phyloP scores from a whole-genome alignment of 225 moss, liverwort and hornwort species.

The Sphagnum contortum region DNA sequence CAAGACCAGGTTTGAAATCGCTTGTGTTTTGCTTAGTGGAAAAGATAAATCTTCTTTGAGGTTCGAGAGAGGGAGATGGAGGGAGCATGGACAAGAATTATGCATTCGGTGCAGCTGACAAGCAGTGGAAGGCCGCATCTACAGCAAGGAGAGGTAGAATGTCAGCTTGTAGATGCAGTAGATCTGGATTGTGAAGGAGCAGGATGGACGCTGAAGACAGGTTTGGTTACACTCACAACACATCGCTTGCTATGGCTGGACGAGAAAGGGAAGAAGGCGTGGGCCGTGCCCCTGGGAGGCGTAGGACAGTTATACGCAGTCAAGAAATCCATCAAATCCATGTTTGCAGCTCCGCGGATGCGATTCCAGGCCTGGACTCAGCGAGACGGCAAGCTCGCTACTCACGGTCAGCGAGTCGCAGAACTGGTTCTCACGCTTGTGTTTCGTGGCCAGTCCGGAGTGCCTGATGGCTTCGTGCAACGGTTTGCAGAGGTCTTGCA shows the following conservation, averaged over 20 bases:
- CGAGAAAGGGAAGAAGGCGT: conserved; percentile 49
- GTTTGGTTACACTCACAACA: conserved; percentile 51
- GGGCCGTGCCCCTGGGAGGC: conserved; percentile 61
- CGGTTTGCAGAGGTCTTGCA: conserved; percentile 59
- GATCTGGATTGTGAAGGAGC: conserved; percentile 64
- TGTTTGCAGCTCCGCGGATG: conserved; percentile 65
- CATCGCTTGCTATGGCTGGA: conserved; percentile 80
- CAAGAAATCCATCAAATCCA: conserved; percentile 70
- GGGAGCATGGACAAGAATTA: conserved; percentile 17
- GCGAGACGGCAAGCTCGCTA: conserved; percentile 46
- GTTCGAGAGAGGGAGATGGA: conserved; percentile 4
- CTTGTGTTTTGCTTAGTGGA: too few species aligned
- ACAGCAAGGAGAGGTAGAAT: conserved; percentile 61
- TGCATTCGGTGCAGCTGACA: conserved; percentile 46
- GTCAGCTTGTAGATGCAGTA: conserved; percentile 60
- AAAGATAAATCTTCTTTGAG: too few species aligned
- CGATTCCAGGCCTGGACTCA: conserved; percentile 78
- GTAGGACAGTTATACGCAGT: conserved; percentile 62
- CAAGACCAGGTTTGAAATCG: too few species aligned
- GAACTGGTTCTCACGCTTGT: conserved; percentile 42
- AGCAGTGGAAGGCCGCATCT: conserved; percentile 57
- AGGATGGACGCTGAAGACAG: conserved; percentile 26
- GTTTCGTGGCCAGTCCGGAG: conserved; percentile 51
- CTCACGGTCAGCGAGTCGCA: conserved; percentile 23
- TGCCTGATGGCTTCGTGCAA: conserved; percentile 52